Conservation (phyloP, 2,329 filamentous ascomycete species). For the Trichoderma sp. region DNA sequence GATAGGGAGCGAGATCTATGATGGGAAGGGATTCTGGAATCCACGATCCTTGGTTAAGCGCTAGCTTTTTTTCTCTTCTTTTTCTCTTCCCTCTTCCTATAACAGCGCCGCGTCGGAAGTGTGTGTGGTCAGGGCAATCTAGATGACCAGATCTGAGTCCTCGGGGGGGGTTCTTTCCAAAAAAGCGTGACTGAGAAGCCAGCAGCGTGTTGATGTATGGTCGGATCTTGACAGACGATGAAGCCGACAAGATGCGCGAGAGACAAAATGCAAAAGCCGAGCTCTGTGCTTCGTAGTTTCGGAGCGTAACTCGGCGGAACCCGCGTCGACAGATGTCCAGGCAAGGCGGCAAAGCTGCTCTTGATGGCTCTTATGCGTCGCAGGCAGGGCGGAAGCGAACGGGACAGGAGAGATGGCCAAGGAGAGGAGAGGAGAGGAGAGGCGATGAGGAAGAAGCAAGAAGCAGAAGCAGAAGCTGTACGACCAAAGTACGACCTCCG, state of each 20-base stretch:
- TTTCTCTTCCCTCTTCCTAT: neutral
- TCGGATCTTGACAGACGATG: neutral
- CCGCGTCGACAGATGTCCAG: conserved; percentile 20
- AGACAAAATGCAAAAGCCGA: neutral
- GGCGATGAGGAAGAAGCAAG: neutral
- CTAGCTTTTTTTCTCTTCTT: neutral
- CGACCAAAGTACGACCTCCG: conserved; percentile 1
- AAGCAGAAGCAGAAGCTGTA: conserved; percentile 13
- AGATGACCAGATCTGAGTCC: neutral
- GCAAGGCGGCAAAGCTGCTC: conserved; percentile 10
- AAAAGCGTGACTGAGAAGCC: neutral
- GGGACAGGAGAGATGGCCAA: conserved; percentile 18
- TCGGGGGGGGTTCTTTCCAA: neutral
- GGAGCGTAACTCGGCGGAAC: conserved; percentile 17
- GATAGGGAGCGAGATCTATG: neutral
- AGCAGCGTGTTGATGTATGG: neutral
- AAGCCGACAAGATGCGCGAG: conserved; percentile 13
- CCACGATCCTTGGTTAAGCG: neutral
- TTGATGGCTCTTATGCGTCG: conserved; percentile 19
- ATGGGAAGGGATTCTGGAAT: neutral
- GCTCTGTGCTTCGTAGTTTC: conserved; percentile 2
- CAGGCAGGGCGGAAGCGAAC: neutral
- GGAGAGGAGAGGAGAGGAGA: conserved; percentile 20
- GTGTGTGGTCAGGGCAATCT: neutral
- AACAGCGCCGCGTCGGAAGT: neutral